Evolutionary conservation across 1,139 yeast species (phyloP).

Genomic region (Debaryomycetaceae sp.): DNA sequence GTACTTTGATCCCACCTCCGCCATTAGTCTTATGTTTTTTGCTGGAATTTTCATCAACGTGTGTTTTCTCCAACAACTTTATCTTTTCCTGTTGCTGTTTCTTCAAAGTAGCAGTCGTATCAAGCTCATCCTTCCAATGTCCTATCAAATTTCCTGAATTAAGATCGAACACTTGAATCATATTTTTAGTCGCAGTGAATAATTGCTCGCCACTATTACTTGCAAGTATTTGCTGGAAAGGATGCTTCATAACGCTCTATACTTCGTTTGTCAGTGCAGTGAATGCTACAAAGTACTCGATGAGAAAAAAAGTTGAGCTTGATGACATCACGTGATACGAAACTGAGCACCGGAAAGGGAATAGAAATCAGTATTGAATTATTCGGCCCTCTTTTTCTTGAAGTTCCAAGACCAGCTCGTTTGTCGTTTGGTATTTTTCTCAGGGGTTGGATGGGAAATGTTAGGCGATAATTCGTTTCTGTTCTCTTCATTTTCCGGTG

Average conservation of each 20-base stretch:
- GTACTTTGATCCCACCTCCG: conserved; percentile 32
- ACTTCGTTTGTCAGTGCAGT: not conserved
- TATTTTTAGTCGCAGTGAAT: conserved; percentile 56
- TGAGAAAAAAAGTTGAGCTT: not conserved
- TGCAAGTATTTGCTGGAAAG: conserved; percentile 54
- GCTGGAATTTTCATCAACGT: conserved; percentile 13
- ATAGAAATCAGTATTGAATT: not conserved
- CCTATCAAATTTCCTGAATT: conserved; percentile 36
- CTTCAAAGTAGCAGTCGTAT: conserved; percentile 35
- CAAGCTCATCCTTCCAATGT: conserved; percentile 57
- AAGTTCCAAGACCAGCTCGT: conserved; percentile 14
- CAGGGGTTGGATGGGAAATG: not conserved
- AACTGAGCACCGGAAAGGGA: too few species aligned
- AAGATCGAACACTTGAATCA: conserved; percentile 47
- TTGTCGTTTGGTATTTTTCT: not conserved
- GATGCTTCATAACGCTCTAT: conserved; percentile 55
- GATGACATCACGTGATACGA: not conserved
- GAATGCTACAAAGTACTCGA: not conserved
- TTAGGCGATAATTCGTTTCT: not conserved
- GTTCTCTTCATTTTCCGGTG: conserved; percentile 1
- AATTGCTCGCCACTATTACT: conserved; percentile 43
- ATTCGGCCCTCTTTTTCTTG: conserved; percentile 7
- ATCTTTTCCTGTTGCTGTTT: conserved; percentile 45
- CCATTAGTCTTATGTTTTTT: conserved; percentile 30
- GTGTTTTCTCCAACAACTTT: conserved; percentile 17